Base-by-base conservation (phyloP, 2,329 filamentous ascomycete species). In the Trichophyton rubrum region DNA sequence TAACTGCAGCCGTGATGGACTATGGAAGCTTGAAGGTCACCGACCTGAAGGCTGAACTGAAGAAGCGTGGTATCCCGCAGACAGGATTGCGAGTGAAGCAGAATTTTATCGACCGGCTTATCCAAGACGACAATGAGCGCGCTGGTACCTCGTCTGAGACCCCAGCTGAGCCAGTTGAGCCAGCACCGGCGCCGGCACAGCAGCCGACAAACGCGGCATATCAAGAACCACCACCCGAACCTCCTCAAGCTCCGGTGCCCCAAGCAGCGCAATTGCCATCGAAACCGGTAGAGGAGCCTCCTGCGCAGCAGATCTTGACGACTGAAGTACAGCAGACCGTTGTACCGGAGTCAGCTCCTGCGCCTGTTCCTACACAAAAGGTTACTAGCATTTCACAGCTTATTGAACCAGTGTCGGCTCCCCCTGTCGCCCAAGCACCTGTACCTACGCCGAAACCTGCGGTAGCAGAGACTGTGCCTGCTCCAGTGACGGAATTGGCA, bases 31-130 rank as follows among this genome's bases (percentile, higher is more conserved):
- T 85, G 68, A 91, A 88, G 74, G 88, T 92, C 64, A 78, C 85
- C 38, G 86, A 90, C 68, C 80, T 92, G 62, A 87, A 86, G 73
- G 82, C 83, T 22, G 87, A 90, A 76, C 79, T 91, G 47, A 90
- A 88, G 74, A 79, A 78, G 62, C 82, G 87, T 64, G 84, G 85
- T n/a, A 80, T 91, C 43, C 77, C 84, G 4, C 81, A 84, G 63
- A 82, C 82, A 24, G 88, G 88, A 7, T 79, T 90, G 59, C 88
- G 90, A 70, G 80, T 84, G 24, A 87, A 87, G 62, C 81, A 77
- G 58, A 71, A 78, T 30, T 73, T 90, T 55, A 79, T 91, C 60
- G 81, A 85, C 62, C 82, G 86, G 62, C 74, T 92, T 53, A 69
- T 77, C 11, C 75, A 79, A 20, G 56, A 59, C 33, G 56, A 59